Evolutionary conservation across 805 yeast species (phyloP).

Genomic region (Pichia nanzhaoensis): DNA sequence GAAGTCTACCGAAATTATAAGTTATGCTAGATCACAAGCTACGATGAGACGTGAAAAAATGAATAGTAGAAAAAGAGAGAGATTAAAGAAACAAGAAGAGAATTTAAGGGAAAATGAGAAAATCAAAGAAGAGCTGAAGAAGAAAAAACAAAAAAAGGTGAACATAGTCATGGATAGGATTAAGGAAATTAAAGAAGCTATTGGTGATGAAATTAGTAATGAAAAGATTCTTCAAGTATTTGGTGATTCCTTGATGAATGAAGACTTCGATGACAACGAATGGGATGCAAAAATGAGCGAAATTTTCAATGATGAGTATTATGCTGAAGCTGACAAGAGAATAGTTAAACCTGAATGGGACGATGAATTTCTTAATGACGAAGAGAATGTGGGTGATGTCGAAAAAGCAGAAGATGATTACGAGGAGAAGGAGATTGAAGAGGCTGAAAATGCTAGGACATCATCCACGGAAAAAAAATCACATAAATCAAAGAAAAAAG

Average conservation of each 20-base stretch:
- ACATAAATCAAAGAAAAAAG: slow-evolving; percentile 49
- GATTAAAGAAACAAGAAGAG: slow-evolving; percentile 61
- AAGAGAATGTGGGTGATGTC: slow-evolving; percentile 18
- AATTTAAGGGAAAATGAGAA: slow-evolving; percentile 45
- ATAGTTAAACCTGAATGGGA: slow-evolving; percentile 57
- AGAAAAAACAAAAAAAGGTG: slow-evolving; percentile 69
- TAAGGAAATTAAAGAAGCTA: slow-evolving; percentile 55
- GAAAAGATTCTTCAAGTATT: slow-evolving; percentile 57
- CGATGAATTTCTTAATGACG: slow-evolving; percentile 37
- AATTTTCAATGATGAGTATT: slow-evolving; percentile 79
- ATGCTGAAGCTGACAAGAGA: slow-evolving; percentile 46
- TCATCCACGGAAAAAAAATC: slow-evolving; percentile 30
- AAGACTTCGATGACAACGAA: slow-evolving; percentile 82
- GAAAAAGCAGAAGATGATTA: slow-evolving; percentile 38
- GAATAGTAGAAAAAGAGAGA: slow-evolving; percentile 70
- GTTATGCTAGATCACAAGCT: slow-evolving; percentile 92
- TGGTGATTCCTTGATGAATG: slow-evolving; percentile 71
- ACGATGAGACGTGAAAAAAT: slow-evolving; percentile 78
- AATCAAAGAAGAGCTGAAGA: slow-evolving; percentile 54
- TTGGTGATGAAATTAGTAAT: slow-evolving; percentile 58
- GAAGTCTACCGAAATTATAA: slow-evolving; percentile 79
- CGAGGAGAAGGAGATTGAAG: slow-evolving; percentile 30
- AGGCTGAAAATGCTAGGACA: slow-evolving; percentile 20
- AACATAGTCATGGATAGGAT: slow-evolving; percentile 71
- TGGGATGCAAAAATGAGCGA: slow-evolving; percentile 87